A percentile compares a stretch with the other conserved stretches of the same genome.
phyloP scores from a whole-genome alignment of 305 asterid species.

The Solanum hybrid region DNA sequence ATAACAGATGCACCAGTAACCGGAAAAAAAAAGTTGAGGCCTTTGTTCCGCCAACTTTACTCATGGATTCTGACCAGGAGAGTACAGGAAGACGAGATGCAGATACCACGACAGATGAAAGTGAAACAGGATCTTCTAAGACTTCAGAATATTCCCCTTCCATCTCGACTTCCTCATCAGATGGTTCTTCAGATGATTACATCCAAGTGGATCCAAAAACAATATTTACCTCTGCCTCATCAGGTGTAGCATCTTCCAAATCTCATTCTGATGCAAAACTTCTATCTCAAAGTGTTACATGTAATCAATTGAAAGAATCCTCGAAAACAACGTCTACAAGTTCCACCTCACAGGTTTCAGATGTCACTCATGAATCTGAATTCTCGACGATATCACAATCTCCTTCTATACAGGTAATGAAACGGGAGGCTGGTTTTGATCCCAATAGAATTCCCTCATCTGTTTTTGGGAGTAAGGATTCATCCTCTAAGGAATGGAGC shows the following conservation, averaged over 20 bases:
- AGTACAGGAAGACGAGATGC: conserved; percentile 16
- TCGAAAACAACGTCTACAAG: conserved; percentile 17
- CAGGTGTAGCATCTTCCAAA: conserved; percentile 9
- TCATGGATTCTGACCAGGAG: conserved; percentile 10
- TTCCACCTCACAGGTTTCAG: conserved; percentile 32
- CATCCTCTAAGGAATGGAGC: conserved; percentile 64
- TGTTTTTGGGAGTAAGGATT: conserved; percentile 33
- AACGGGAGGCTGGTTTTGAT: conserved; percentile 44
- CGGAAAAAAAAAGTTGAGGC: conserved; percentile 5
- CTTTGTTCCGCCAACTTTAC: conserved; percentile 13
- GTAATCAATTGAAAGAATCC: conserved; percentile 14
- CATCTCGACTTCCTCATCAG: conserved; percentile 22
- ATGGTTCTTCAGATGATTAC: conserved; percentile 27
- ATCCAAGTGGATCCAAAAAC: conserved; percentile 23
- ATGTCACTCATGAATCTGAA: conserved; percentile 27
- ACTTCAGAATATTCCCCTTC: conserved; percentile 29
- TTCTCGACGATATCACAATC: conserved; percentile 22
- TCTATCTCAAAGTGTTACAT: conserved; percentile 12
- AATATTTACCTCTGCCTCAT: conserved; percentile 11
- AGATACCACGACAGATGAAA: conserved; percentile 12
- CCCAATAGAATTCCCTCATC: conserved; percentile 72
- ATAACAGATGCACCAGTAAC: conserved; percentile 12
- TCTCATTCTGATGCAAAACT: conserved; percentile 11
- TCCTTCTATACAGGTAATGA: conserved; percentile 62
- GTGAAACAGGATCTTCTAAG: conserved; percentile 11